These are phyloP conservation scores for Chaetomiaceae sp. DNA, from an alignment of 2,329 filamentous ascomycete genomes.

Conservation along the genomic window DNA sequence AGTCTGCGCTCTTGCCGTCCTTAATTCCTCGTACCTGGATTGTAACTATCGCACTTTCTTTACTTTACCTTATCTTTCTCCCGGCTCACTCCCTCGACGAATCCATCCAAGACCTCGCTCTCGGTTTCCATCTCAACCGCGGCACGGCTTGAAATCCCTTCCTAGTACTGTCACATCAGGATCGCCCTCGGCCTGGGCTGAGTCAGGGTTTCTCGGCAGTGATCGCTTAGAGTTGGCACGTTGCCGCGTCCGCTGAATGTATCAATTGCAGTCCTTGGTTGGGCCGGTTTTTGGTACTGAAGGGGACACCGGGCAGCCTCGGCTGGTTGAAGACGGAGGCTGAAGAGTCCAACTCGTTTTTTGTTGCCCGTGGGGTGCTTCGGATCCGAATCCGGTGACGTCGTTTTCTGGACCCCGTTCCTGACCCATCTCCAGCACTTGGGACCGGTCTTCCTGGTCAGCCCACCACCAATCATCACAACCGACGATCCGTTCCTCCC, in stretches of 20 bases:
- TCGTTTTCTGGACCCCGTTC: background rate
- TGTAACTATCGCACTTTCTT: too few relatives aligned
- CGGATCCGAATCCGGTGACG: background rate
- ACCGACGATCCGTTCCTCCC: background rate
- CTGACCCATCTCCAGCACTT: background rate
- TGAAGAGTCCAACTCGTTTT: background rate
- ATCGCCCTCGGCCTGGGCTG: background rate
- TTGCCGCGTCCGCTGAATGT: conserved; percentile 14
- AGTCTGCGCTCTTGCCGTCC: background rate
- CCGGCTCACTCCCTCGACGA: too few relatives aligned
- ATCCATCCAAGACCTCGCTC: too few relatives aligned
- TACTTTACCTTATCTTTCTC: too few relatives aligned
- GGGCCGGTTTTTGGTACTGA: conserved; percentile 5
- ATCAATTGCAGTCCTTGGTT: conserved; percentile 10
- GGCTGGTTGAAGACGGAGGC: background rate
- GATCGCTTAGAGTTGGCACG: conserved; percentile 1
- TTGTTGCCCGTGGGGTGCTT: background rate
- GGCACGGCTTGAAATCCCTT: background rate
- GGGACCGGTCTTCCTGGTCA: conserved; percentile 7
- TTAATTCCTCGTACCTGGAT: too few relatives aligned
- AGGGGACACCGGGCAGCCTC: background rate
- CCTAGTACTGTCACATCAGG: background rate
- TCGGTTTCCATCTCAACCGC: background rate
- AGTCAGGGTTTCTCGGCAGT: conserved; percentile 2
- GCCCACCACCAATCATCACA: background rate